These are phyloP conservation scores for Xylaria telfairii DNA, from an alignment of 495 filamentous ascomycete species.

Conservation along the genomic window DNA sequence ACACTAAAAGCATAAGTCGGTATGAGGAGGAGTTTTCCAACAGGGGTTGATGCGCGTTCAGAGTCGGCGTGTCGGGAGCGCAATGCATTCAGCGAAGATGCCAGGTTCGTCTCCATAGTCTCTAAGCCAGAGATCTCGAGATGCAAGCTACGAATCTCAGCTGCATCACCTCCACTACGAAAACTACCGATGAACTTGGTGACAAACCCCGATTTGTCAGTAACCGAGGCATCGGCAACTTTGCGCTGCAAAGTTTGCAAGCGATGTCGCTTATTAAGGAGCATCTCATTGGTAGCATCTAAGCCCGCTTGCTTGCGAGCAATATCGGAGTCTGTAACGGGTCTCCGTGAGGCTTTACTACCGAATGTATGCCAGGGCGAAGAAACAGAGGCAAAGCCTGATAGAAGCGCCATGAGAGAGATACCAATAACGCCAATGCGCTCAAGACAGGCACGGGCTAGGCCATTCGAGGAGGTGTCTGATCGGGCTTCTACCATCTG, in stretches of 20 bases:
- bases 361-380: constrained; percentile 82
- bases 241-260: constrained; percentile 71
- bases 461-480: constrained; percentile 30
- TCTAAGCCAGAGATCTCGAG: constrained; percentile 81
- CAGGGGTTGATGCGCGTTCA: constrained; percentile 63
- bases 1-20: constrained; percentile 70
- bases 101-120: constrained; percentile 72
- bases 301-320: constrained; percentile 74
- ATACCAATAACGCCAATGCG: constrained; percentile 82
- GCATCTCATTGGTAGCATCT: constrained; percentile 76
- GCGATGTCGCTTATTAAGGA: constrained; percentile 69
- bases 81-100: constrained; percentile 63
- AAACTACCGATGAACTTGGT: constrained; percentile 70
- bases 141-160: constrained; percentile 68
- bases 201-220: constrained; percentile 63
- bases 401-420: constrained; percentile 78
- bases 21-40: constrained; percentile 63
- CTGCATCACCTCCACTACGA: constrained; percentile 63
- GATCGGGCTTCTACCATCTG: constrained; percentile 31
- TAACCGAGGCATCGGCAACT: constrained; percentile 48
- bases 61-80: constrained; percentile 64
- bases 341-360: constrained; percentile 55
- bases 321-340: constrained; percentile 72
- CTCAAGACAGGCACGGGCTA: constrained; percentile 77
- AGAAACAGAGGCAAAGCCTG: constrained; percentile 81